Evolutionary conservation across 495 filamentous ascomycete genomes (phyloP).

Genomic region (Neurospora terricola): DNA sequence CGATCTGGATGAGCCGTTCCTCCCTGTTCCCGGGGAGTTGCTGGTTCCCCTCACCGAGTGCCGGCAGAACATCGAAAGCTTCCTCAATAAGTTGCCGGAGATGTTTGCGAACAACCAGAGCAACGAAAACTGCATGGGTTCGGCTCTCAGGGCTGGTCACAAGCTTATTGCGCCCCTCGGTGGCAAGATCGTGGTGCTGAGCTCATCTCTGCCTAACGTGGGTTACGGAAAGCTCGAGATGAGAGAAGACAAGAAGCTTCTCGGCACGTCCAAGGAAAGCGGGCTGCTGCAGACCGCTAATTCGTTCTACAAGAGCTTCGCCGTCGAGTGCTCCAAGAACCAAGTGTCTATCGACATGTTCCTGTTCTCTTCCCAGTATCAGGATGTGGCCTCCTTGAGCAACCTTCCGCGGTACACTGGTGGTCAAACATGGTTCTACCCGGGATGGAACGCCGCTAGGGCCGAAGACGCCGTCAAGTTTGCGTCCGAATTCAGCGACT

Average conservation of each 20-base stretch:
- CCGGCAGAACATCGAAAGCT: constrained; percentile 78
- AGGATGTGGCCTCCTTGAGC: constrained; percentile 91
- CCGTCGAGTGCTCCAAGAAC: constrained; percentile 96
- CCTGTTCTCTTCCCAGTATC: constrained; percentile 92
- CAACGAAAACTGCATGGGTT: constrained; percentile 80
- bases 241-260: constrained; percentile 92
- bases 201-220: constrained; percentile 80
- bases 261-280: constrained; percentile 89
- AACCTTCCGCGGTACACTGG: constrained; percentile 93
- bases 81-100: constrained; percentile 81
- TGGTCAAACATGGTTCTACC: constrained; percentile 97
- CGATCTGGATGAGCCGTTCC: constrained; percentile 93
- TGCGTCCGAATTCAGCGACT: constrained; percentile 91
- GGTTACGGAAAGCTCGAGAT: constrained; percentile 85
- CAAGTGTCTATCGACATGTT: constrained; percentile 99
- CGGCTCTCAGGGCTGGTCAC: constrained; percentile 83
- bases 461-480: constrained; percentile 96
- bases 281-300: constrained; percentile 79
- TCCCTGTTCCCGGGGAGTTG: constrained; percentile 89
- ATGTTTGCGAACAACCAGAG: constrained; percentile 96
- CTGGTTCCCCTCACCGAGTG: constrained; percentile 84
- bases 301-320: constrained; percentile 98
- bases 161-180: constrained; percentile 89
- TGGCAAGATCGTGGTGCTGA: constrained; percentile 87
- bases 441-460: constrained; percentile 90